A percentile compares a stretch with the other conserved stretches of the same genome.
phyloP scores from a whole-genome alignment of 176 grass and related monocot species.

The Poa annua region DNA sequence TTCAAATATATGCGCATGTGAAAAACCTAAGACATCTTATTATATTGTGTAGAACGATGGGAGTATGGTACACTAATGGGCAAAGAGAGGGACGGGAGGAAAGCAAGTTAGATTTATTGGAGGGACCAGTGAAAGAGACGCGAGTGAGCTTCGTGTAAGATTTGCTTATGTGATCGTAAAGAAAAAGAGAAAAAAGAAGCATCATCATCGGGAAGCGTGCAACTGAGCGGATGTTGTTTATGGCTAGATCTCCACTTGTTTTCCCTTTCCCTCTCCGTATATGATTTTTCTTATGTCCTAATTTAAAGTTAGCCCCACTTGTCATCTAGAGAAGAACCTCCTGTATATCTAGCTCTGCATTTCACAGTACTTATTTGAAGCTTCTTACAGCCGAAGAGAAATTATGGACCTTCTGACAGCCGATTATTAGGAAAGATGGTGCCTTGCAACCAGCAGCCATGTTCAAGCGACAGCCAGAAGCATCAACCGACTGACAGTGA shows the following conservation, averaged over 20 bases:
- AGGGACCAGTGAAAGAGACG: background rate
- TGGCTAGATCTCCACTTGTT: constrained; percentile 8
- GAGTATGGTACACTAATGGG: background rate
- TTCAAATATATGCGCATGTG: no score
- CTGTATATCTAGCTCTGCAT: background rate
- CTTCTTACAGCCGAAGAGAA: background rate
- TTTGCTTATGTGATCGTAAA: constrained; percentile 1
- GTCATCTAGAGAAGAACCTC: background rate
- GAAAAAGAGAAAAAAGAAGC: constrained; percentile 3
- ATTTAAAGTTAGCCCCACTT: background rate
- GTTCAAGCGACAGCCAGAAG: background rate
- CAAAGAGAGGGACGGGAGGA: background rate
- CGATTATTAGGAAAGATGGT: background rate
- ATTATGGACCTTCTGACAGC: background rate
- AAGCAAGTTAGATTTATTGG: constrained; percentile 14
- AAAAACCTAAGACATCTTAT: no score
- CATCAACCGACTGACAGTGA: background rate
- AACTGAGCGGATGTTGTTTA: background rate
- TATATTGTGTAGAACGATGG: no score
- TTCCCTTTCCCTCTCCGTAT: background rate
- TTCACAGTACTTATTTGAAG: background rate
- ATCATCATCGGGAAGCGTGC: constrained; percentile 37
- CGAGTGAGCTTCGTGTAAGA: constrained; percentile 28
- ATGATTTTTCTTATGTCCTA: background rate
- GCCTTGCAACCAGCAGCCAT: background rate